Conservation (phyloP, 1,284 basidiomycete species). For the Marasmius sp. region DNA sequence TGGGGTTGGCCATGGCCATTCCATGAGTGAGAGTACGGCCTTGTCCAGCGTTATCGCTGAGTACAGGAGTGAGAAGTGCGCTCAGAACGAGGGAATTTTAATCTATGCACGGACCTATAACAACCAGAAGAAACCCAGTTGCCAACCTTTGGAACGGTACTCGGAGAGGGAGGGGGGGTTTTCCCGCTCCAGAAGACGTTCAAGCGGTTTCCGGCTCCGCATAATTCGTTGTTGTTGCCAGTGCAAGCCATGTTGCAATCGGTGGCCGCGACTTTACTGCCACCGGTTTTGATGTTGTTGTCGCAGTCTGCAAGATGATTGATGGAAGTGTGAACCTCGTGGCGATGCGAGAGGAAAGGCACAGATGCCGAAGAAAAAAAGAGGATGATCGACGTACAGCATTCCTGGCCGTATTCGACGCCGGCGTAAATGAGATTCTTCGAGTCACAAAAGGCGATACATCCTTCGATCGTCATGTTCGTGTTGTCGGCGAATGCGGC, state of each 20-base stretch:
- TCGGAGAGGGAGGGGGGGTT: slow-evolving; percentile 51
- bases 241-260: slow-evolving; percentile 66
- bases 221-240: slow-evolving; percentile 56
- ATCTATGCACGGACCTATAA: slow-evolving; percentile 43
- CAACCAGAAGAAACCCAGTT: slow-evolving; percentile 67
- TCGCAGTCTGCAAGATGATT: slow-evolving; percentile 53
- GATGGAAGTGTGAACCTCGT: slow-evolving; percentile 9
- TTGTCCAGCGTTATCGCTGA: slow-evolving; percentile 37
- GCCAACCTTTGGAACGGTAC: slow-evolving; percentile 50
- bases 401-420: slow-evolving; percentile 56
- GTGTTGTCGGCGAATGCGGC: slow-evolving; percentile 42
- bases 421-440: slow-evolving; percentile 60
- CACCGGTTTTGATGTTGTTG: slow-evolving; percentile 49
- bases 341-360: slow-evolving; percentile 10
- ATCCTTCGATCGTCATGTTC: slow-evolving; percentile 65
- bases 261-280: slow-evolving; percentile 41
- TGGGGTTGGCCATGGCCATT: slow-evolving; percentile 38
- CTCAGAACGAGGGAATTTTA: slow-evolving; percentile 12
- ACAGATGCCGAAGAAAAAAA: background rate
- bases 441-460: slow-evolving; percentile 58
- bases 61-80: slow-evolving; percentile 39
- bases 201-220: slow-evolving; percentile 61
- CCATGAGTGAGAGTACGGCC: slow-evolving; percentile 49
- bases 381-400: slow-evolving; percentile 45
- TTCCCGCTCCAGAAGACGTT: slow-evolving; percentile 65